Evolutionary conservation across 371 early-diverging fungal genomes (phyloP).

Genomic region (Blyttiomyces sp.): DNA sequence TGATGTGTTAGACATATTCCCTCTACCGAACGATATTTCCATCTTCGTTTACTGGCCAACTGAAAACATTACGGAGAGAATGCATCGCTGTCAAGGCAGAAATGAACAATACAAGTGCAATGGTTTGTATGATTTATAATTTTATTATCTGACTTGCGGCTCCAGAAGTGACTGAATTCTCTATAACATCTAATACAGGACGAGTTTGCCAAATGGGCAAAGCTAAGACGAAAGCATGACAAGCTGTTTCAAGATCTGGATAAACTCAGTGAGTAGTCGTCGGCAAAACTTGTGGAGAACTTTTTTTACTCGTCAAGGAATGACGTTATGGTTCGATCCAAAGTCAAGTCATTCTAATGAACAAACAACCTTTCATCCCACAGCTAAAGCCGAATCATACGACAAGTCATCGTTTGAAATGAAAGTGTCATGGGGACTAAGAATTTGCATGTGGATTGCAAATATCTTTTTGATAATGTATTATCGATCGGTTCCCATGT

Average conservation of each 20-base stretch:
- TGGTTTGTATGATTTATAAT: neutral
- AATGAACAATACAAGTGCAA: conserved; percentile 7
- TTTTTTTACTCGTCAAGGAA: no score
- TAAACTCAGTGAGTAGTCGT: neutral
- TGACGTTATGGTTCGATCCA: no score
- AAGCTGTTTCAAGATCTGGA: conserved; percentile 32
- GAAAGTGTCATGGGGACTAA: conserved; percentile 67
- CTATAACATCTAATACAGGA: no score
- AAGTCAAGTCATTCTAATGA: no score
- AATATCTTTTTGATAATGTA: conserved; percentile 63
- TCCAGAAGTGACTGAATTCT: no score
- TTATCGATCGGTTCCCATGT: conserved; percentile 70
- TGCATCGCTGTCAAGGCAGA: conserved; percentile 6
- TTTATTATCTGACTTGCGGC: neutral
- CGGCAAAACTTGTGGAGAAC: no score
- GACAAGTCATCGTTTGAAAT: conserved; percentile 71
- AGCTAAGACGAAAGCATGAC: conserved; percentile 79
- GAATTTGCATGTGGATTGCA: conserved; percentile 65
- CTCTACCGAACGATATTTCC: no score
- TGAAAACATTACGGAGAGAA: conserved; percentile 7
- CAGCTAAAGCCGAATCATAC: conserved; percentile 63
- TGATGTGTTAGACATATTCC: no score
- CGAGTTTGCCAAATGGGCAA: conserved; percentile 94
- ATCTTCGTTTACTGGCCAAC: no score
- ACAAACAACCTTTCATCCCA: no score